Evolutionary conservation across 140 eudicot species (phyloP), one percentile per base, ranked within the genome.

Genomic region (Stevia rebaudiana): DNA sequence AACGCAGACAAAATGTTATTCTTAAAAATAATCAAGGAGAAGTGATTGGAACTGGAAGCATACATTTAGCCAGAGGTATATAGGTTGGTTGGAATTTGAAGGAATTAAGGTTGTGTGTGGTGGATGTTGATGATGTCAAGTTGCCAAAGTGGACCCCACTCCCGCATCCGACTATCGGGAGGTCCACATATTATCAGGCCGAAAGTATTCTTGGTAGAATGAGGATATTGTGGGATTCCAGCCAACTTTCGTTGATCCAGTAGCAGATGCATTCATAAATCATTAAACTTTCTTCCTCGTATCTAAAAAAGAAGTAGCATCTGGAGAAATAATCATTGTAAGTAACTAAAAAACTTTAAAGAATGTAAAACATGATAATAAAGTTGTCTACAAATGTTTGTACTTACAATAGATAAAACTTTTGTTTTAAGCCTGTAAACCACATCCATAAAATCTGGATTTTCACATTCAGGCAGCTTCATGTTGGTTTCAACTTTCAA

Each of bases 271-370:
- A 18, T 44, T 3, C 21, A 46, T 17, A 18, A n/a, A n/a, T n/a
- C n/a, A n/a, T n/a, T n/a, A n/a, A 43, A 46, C 81, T 82, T 63
- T 86, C 95, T 33, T 81, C 79, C 58, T 71, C 95, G n/a, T n/a
- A n/a, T n/a, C n/a, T n/a, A n/a, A 61, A 95, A 90, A 50, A 90
- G 90, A 43, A 65, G 71, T 81, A 86, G 55, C 61, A 90, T 82
- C 97, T 90, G 83, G 80, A 84, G 60, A 61, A 76, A 65, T 24
- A 47, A 16, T 58, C 30, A 8, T 56, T 35, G 28, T 65, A 19
- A 43, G 57, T 54, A 31, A 48, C 50, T 7, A 48, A 5, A 23
- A 62, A 13, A 13, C 30, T 41, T 40, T 21, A 69, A 31, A 59
- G 15, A 50, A 36, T 35, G 16, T 60, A 35, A 46, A 37, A 15